Percentiles rank a stretch among this genome's conserved stretches.
Conservation (phyloP, 768 basidiomycete genomes). For the Nidula microcarpa region DNA sequence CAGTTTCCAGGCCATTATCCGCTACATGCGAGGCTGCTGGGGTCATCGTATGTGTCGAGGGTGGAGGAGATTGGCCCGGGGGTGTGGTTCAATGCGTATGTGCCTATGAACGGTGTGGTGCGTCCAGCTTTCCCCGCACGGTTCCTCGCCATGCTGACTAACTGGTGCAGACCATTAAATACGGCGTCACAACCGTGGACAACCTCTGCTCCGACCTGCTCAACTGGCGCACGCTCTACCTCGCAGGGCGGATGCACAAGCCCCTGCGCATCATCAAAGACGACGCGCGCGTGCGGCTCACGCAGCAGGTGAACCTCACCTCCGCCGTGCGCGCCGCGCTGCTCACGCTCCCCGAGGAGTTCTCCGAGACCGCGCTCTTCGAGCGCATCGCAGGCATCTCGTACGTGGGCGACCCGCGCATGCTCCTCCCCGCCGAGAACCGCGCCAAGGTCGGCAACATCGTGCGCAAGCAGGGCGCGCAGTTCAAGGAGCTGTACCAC, state of each 20-base stretch:
- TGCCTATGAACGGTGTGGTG: slow-evolving; percentile 81
- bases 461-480: slow-evolving; percentile 73
- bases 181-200: slow-evolving; percentile 91
- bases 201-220: slow-evolving; percentile 86
- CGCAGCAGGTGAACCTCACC: slow-evolving; percentile 90
- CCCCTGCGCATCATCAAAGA: slow-evolving; percentile 91
- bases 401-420: slow-evolving; percentile 89
- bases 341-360: slow-evolving; percentile 77
- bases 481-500: slow-evolving; percentile 88
- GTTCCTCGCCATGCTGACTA: background rate
- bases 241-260: slow-evolving; percentile 97
- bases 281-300: slow-evolving; percentile 86
- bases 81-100: slow-evolving; percentile 95
- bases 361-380: slow-evolving; percentile 81
- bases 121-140: slow-evolving; percentile 26
- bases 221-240: slow-evolving; percentile 91
- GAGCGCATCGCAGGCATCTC: slow-evolving; percentile 82
- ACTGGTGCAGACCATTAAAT: slow-evolving; percentile 78
- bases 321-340: slow-evolving; percentile 90
- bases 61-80: slow-evolving; percentile 79
- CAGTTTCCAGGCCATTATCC: slow-evolving; percentile 93
- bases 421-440: slow-evolving; percentile 94
- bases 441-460: slow-evolving; percentile 93
- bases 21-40: slow-evolving; percentile 78
- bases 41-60: slow-evolving; percentile 76